A percentile compares a stretch with the other conserved stretches of the same genome.
Conservation (phyloP, 139 green algal species). For the Chlorella sp. region DNA sequence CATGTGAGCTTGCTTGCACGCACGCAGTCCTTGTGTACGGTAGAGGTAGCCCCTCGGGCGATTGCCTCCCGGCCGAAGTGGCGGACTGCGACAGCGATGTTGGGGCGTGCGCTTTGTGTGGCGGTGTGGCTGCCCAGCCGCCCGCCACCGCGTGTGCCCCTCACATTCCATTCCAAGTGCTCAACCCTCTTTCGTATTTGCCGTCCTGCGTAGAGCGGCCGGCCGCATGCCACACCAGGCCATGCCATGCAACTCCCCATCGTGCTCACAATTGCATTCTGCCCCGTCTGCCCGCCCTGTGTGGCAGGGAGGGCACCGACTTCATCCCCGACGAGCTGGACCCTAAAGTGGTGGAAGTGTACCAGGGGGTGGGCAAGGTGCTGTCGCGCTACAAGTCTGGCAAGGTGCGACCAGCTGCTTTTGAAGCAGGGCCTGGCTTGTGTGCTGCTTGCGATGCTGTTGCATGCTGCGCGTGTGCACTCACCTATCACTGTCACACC, state of each 20-base stretch:
- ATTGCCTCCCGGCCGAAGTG: slow-evolving; percentile 45
- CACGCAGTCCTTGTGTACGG: slow-evolving; percentile 60
- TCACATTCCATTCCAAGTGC: neutral
- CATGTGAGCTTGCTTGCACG: neutral
- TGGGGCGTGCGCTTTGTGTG: neutral
- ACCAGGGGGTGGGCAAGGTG: slow-evolving; percentile 73
- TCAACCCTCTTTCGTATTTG: neutral
- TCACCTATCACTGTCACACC: neutral
- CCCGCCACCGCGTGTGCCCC: neutral
- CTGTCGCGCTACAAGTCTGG: slow-evolving; percentile 77
- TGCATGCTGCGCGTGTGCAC: neutral
- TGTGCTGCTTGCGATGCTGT: no score
- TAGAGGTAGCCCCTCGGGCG: neutral
- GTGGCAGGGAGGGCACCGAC: slow-evolving; percentile 25
- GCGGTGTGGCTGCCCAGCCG: neutral
- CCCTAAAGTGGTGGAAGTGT: slow-evolving; percentile 80
- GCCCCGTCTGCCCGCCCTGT: neutral
- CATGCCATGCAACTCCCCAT: no score
- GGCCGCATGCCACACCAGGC: no score
- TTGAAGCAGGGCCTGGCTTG: no score
- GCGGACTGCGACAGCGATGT: slow-evolving; percentile 43
- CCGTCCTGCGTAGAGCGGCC: no score
- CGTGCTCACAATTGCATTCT: neutral
- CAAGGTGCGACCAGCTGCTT: slow-evolving; percentile 52
- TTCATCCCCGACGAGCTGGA: slow-evolving; percentile 64